Base-by-base conservation (phyloP, 2,329 filamentous ascomycete genomes). In the Didymellaceae sp. region DNA sequence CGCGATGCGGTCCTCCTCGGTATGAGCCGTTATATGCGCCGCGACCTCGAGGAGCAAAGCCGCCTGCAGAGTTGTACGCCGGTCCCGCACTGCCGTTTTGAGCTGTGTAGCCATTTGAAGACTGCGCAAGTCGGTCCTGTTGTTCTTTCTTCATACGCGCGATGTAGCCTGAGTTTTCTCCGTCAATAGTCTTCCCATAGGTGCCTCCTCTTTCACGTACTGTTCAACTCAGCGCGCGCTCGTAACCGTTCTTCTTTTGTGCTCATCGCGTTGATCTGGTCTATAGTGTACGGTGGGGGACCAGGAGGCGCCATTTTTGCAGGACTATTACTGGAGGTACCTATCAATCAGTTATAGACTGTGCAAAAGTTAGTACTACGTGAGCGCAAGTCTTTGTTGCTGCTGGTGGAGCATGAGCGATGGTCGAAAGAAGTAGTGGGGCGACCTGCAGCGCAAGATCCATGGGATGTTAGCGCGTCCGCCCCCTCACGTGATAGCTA, bases 151-250 rank as follows among this genome's bases (percentile, higher is more conserved):
- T 65, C 44, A 62, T 44, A 34, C 60, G 57, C 45, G 41, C 52
- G 21, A 62, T 55, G 17, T 62, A 66, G 48, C 55, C 59, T 65
- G 48, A 3, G 13, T 40, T 37, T 6, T 32, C 13, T 24, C 24
- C 22, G 58, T 67, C 42, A 62, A 48, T 9, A 51, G 20, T 2
- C 22, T 21, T 40, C 32, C 38, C 25, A 13, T 18, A 17, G 2
- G n/a, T 17, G 16, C 31, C 42, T 51, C 42, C 40, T 58, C 32
- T 58, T 55, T 30, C 49, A 63, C 65, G 21, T 65, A 67, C 66
- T 67, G 37, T 48, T 56, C n/a, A 66, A 42, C 44, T 65, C 64
- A 31, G 66, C 64, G 33, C 45, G 45, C 6, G 66, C 66, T 40
- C 58, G 56, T 37, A 60, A 35, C 22, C 51, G 45, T 30, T 62